Conservation (phyloP, 1,139 yeast species). For the Saccharomycopsis hybrid region DNA sequence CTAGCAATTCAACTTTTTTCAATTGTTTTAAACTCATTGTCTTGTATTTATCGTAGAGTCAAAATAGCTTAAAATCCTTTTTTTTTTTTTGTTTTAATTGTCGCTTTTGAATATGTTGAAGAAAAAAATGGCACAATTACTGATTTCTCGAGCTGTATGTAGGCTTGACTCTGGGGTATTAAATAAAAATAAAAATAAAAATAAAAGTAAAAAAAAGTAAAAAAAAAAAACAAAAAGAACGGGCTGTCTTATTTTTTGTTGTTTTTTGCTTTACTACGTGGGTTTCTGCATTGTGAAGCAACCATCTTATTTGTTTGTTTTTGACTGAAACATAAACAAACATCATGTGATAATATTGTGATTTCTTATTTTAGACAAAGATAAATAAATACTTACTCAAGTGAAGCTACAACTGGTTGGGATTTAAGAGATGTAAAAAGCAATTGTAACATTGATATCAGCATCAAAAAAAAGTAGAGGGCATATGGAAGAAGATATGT, state of each 20-base stretch:
- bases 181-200: background rate
- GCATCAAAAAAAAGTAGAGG: too few species aligned
- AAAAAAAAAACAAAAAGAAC: too few species aligned
- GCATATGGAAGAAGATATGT: too few species aligned
- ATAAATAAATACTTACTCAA: background rate
- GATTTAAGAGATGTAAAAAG: too few species aligned
- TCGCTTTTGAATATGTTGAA: background rate
- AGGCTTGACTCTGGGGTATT: background rate
- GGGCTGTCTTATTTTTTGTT: too few species aligned
- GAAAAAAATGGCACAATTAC: too few species aligned
- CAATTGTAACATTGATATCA: too few species aligned
- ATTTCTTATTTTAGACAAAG: background rate
- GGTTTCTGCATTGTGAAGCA: background rate
- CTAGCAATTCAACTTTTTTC: slow-evolving; percentile 32
- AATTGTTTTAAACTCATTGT: slow-evolving; percentile 29
- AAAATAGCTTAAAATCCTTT: background rate
- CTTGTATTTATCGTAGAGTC: too few species aligned
- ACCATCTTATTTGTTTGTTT: background rate
- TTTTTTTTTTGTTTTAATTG: background rate
- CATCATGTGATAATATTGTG: background rate
- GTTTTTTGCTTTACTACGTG: too few species aligned
- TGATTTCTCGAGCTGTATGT: too few species aligned
- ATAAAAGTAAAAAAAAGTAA: too few species aligned
- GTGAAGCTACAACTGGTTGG: too few species aligned
- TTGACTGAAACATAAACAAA: background rate